phyloP scores from a whole-genome alignment of 768 basidiomycete genomes.

The Auricularia cornea region DNA sequence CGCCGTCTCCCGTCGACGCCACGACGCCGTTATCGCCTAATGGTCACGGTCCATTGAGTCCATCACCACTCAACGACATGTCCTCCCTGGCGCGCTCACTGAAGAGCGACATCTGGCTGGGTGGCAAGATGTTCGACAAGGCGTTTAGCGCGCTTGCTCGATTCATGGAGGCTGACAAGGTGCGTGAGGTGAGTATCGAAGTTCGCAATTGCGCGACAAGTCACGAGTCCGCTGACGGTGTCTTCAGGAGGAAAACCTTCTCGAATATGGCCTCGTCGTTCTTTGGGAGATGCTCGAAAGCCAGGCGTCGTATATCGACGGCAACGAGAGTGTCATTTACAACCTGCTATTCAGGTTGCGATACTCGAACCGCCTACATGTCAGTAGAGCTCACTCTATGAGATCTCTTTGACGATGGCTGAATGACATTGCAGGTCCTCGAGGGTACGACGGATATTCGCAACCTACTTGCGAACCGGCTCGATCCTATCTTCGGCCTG shows the following conservation, averaged over 20 bases:
- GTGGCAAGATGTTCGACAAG: conserved; percentile 59
- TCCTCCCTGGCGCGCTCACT: not conserved
- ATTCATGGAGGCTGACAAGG: conserved; percentile 56
- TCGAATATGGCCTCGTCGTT: conserved; percentile 74
- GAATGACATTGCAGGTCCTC: conserved; percentile 45
- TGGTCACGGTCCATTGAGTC: conserved; percentile 6
- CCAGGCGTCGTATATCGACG: conserved; percentile 65
- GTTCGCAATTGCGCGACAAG: not conserved
- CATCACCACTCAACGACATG: conserved; percentile 22
- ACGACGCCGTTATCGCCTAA: not conserved
- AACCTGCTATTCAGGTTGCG: conserved; percentile 60
- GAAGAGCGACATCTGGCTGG: conserved; percentile 55
- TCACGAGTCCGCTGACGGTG: conserved; percentile 1
- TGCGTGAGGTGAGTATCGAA: conserved; percentile 26
- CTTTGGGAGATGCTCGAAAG: conserved; percentile 79
- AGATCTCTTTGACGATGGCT: not conserved
- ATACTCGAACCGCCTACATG: conserved; percentile 63
- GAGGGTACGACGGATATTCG: conserved; percentile 79
- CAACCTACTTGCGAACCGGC: conserved; percentile 58
- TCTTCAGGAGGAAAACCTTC: conserved; percentile 47
- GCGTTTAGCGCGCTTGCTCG: conserved; percentile 58
- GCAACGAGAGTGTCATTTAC: conserved; percentile 71
- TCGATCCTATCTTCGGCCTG: conserved; percentile 78
- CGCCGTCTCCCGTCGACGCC: not conserved
- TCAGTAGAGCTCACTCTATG: conserved; percentile 27